Percentiles rank a stretch among this genome's conserved stretches.
phyloP scores from a whole-genome alignment of 495 filamentous ascomycete genomes.

The Daldinia decipiens region DNA sequence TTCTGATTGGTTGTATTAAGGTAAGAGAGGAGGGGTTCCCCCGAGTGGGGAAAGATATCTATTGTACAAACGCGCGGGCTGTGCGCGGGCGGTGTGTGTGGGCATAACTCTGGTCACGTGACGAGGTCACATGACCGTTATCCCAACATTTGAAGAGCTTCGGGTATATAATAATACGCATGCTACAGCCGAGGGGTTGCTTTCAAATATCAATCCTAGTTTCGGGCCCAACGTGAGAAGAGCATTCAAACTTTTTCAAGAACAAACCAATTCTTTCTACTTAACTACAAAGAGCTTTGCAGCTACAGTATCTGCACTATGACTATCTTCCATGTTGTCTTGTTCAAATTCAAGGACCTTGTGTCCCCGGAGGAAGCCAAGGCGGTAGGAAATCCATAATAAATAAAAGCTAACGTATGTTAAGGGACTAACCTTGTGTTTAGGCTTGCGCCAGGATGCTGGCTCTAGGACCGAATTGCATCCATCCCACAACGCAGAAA shows the following conservation, averaged over 20 bases:
- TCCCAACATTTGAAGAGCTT: background rate
- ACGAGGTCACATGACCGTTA: no score
- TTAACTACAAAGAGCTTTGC: background rate
- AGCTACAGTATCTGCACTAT: background rate
- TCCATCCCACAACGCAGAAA: conserved; percentile 60
- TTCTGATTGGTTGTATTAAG: no score
- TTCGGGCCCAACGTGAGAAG: background rate
- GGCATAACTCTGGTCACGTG: no score
- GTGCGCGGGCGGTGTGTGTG: no score
- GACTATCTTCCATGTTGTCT: background rate
- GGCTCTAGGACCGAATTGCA: conserved; percentile 54
- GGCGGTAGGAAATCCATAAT: background rate
- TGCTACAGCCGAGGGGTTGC: background rate
- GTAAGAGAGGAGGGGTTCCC: no score
- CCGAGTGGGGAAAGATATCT: no score
- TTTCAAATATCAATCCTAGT: background rate
- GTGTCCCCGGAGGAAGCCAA: background rate
- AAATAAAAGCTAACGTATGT: background rate
- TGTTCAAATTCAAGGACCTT: background rate
- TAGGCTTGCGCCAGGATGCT: conserved; percentile 48
- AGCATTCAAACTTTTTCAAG: background rate
- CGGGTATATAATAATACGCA: background rate
- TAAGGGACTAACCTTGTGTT: background rate
- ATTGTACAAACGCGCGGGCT: no score
- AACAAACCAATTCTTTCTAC: background rate